These are phyloP conservation scores for Ascosphaera aggregata DNA, from an alignment of 2,329 filamentous ascomycete species.

Conservation along the genomic window DNA sequence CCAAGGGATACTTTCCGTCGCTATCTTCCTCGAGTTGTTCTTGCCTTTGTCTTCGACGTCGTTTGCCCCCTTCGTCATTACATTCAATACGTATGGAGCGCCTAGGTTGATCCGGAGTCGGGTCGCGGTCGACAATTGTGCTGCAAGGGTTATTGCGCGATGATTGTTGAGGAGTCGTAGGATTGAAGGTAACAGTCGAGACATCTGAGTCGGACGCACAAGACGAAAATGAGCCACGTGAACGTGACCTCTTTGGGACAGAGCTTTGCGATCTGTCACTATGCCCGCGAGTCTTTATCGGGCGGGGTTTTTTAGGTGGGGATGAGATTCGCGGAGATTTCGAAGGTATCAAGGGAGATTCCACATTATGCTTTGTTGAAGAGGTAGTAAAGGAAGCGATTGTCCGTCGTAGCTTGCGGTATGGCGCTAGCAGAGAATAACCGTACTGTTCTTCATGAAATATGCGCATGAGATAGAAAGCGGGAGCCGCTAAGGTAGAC, in stretches of 20 bases:
- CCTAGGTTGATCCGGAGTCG: constrained; percentile 23
- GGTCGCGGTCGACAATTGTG: neutral
- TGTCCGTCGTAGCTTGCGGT: constrained; percentile 33
- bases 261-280: neutral
- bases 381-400: neutral
- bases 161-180: constrained; percentile 5
- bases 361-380: neutral
- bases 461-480: constrained; percentile 58
- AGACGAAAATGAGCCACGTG: constrained; percentile 23
- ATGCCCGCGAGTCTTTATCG: neutral
- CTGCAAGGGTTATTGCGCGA: neutral
- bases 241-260: constrained; percentile 11
- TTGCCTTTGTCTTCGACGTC: constrained; percentile 35
- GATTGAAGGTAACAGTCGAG: constrained; percentile 11
- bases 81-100: constrained; percentile 82
- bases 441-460: constrained; percentile 60
- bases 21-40: constrained; percentile 12
- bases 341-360: constrained; percentile 3
- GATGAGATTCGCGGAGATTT: constrained; percentile 1
- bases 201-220: constrained; percentile 31
- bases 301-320: constrained; percentile 5
- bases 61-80: constrained; percentile 51
- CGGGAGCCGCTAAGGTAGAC: constrained; percentile 55
- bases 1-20: constrained; percentile 8
- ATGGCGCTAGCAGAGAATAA: constrained; percentile 55